Conservation (phyloP, 192 early-diverging fungal species). For the Podila verticillata region DNA sequence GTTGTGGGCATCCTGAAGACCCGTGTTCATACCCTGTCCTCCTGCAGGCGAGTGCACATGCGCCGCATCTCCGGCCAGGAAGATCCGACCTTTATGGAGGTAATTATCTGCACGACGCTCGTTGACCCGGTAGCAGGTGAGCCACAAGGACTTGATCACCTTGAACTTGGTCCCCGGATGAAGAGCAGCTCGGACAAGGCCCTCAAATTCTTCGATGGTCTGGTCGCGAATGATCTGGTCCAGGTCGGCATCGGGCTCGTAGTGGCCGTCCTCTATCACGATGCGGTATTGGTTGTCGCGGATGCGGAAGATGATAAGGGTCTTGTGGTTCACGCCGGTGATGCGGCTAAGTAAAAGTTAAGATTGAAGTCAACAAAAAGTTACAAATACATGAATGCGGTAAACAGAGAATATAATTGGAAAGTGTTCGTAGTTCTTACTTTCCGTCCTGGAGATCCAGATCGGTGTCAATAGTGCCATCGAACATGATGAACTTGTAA, state of each 20-base stretch:
- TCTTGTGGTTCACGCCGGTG: constrained; percentile 26
- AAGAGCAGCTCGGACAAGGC: constrained; percentile 3
- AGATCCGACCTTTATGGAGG: constrained; percentile 44
- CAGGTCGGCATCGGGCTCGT: constrained; percentile 16
- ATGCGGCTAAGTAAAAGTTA: constrained; percentile 12
- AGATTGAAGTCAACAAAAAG: background rate
- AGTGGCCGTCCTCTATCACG: background rate
- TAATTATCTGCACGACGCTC: constrained; percentile 24
- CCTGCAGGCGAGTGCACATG: constrained; percentile 54
- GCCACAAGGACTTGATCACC: constrained; percentile 19
- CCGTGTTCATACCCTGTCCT: constrained; percentile 54
- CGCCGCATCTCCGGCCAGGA: constrained; percentile 58
- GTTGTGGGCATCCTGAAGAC: constrained; percentile 56
- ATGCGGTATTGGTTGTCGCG: constrained; percentile 23
- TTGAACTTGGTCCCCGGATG: constrained; percentile 2
- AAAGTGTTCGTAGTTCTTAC: constrained; percentile 12
- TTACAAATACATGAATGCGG: background rate
- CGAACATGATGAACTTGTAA: constrained; percentile 34
- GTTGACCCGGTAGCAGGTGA: constrained; percentile 32
- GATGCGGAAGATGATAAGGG: constrained; percentile 26
- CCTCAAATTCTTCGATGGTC: constrained; percentile 12
- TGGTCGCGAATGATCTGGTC: constrained; percentile 6
- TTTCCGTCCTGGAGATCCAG: constrained; percentile 3
- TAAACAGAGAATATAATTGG: background rate
- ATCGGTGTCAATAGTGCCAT: constrained; percentile 34